Conservation (phyloP, 1,284 basidiomycete genomes). For the Trichosporon sp. region DNA sequence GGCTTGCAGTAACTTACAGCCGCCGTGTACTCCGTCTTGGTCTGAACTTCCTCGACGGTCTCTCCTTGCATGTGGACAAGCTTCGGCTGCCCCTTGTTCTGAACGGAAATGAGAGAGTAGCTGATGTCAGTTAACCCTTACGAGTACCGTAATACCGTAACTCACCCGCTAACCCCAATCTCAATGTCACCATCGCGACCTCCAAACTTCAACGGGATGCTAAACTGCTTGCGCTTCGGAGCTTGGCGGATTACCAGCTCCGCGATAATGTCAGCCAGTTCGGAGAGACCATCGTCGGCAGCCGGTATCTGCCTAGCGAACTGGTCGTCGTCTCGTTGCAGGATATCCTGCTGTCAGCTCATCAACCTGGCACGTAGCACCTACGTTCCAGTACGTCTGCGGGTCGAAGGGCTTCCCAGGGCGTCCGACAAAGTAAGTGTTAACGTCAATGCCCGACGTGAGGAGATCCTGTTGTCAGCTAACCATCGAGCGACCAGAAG, state of each 20-base stretch:
- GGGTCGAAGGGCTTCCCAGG: conserved; percentile 71
- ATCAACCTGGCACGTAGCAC: conserved; percentile 39
- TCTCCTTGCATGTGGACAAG: conserved; percentile 79
- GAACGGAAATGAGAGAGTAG: conserved; percentile 81
- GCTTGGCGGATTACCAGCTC: conserved; percentile 81
- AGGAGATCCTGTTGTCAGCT: conserved; percentile 68
- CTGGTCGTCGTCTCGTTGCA: not conserved
- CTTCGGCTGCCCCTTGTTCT: conserved; percentile 75
- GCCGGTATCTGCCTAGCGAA: conserved; percentile 53
- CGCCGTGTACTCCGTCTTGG: conserved; percentile 73
- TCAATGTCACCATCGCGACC: conserved; percentile 66
- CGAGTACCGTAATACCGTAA: conserved; percentile 9
- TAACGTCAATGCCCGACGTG: conserved; percentile 77
- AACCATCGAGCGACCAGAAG: not conserved
- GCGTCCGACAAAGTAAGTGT: conserved; percentile 88
- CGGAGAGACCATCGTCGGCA: conserved; percentile 67
- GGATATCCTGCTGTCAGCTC: conserved; percentile 1
- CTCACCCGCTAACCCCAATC: conserved; percentile 88
- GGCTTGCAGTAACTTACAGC: conserved; percentile 61
- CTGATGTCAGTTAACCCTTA: conserved; percentile 56
- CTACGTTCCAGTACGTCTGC: conserved; percentile 79
- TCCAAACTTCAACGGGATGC: conserved; percentile 76
- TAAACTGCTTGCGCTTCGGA: conserved; percentile 85
- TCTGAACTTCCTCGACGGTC: conserved; percentile 70
- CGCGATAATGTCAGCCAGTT: conserved; percentile 55